phyloP scores from a whole-genome alignment of 495 filamentous ascomycete species.

The Daldinia vernicosa region DNA sequence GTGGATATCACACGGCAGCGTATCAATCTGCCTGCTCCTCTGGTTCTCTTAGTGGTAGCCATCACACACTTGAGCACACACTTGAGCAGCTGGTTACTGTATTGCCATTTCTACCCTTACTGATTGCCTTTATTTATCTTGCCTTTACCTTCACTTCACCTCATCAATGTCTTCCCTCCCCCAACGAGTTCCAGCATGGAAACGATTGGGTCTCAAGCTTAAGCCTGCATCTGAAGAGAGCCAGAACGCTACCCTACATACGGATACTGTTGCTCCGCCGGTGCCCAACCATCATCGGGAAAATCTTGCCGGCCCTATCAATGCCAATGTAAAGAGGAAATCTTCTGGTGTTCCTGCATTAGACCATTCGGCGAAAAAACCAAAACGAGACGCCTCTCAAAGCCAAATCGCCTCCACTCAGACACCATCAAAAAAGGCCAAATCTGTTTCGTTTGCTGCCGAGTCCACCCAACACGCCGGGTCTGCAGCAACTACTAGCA shows the following conservation, averaged over 20 bases:
- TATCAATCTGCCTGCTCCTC: slow-evolving; percentile 20
- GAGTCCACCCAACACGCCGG: slow-evolving; percentile 67
- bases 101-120: slow-evolving; percentile 28
- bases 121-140: slow-evolving; percentile 28
- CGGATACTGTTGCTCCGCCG: slow-evolving; percentile 35
- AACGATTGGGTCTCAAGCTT: slow-evolving; percentile 78
- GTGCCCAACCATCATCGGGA: slow-evolving; percentile 45
- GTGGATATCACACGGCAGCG: slow-evolving; percentile 28
- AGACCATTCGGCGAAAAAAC: slow-evolving; percentile 47
- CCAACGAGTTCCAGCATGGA: slow-evolving; percentile 74
- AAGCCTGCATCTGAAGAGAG: slow-evolving; percentile 63
- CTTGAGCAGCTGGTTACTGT: slow-evolving; percentile 15
- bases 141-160: slow-evolving; percentile 40
- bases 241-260: slow-evolving; percentile 42
- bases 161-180: slow-evolving; percentile 45
- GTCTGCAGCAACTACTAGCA: slow-evolving; percentile 38
- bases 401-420: slow-evolving; percentile 40
- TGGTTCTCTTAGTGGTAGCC: slow-evolving; percentile 6
- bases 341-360: slow-evolving; percentile 48
- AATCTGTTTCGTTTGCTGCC: slow-evolving; percentile 81
- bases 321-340: slow-evolving; percentile 45
- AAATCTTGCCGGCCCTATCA: slow-evolving; percentile 36
- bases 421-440: slow-evolving; percentile 56
- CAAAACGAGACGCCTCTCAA: slow-evolving; percentile 40
- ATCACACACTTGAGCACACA: slow-evolving; percentile 21